Conservation (phyloP, 805 yeast species). For the Myxozyma sirexii region DNA sequence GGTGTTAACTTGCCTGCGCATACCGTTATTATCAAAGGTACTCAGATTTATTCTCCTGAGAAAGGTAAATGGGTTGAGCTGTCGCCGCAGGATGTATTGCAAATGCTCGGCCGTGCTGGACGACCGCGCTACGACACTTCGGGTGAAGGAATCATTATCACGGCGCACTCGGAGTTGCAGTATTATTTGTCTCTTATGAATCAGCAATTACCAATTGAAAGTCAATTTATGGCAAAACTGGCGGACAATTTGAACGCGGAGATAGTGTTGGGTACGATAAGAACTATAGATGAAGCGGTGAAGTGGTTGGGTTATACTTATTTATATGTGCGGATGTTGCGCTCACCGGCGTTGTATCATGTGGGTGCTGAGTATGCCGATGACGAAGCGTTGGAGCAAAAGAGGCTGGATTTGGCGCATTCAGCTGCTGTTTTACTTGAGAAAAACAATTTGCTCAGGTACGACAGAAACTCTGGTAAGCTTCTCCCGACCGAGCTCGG, state of each 20-base stretch:
- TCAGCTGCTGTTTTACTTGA: constrained; percentile 69
- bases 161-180: constrained; percentile 44
- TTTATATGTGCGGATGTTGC: constrained; percentile 53
- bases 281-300: constrained; percentile 46
- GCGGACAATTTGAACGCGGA: constrained; percentile 47
- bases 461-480: constrained; percentile 53
- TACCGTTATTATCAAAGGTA: constrained; percentile 62
- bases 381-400: constrained; percentile 53
- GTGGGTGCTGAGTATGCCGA: constrained; percentile 66
- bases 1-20: constrained; percentile 67
- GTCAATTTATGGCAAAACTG: constrained; percentile 41
- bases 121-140: constrained; percentile 59
- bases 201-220: constrained; percentile 53
- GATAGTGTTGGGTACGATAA: constrained; percentile 48
- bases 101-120: constrained; percentile 50
- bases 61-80: constrained; percentile 64
- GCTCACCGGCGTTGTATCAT: constrained; percentile 72
- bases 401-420: constrained; percentile 69
- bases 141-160: constrained; percentile 55
- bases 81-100: constrained; percentile 53
- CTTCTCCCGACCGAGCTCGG: constrained; percentile 73
- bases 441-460: constrained; percentile 60
- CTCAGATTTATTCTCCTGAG: constrained; percentile 78
- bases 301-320: constrained; percentile 55
- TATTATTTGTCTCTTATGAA: constrained; percentile 49